Conservation (phyloP, 108 stramenopile genomes). For the Skeletonema potamos region DNA sequence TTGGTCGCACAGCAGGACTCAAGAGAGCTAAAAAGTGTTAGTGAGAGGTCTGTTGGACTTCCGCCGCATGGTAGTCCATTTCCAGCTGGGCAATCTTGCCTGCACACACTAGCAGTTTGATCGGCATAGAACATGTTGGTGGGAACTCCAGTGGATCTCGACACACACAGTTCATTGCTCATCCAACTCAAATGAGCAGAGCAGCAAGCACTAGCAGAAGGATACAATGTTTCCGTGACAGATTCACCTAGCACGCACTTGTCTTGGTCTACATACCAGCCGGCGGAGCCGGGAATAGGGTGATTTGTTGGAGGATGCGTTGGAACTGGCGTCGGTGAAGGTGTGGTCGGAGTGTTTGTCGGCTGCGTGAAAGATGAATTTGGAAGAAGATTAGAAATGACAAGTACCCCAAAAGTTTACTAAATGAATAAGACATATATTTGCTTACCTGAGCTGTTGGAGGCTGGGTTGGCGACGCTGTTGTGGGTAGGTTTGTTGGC, state of each 20-base stretch:
- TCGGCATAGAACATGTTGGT: constrained; percentile 16
- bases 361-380: background rate
- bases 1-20: background rate
- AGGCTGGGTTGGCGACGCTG: background rate
- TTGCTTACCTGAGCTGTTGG: background rate
- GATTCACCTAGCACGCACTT: background rate
- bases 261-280: background rate
- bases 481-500: background rate
- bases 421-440: background rate
- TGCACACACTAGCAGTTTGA: constrained; percentile 6
- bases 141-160: constrained; percentile 6
- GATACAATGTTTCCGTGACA: background rate
- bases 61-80: constrained; percentile 8
- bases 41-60: constrained; percentile 4
- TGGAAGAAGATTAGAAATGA: background rate
- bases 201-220: constrained; percentile 1
- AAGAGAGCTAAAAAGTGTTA: background rate
- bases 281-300: background rate
- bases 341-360: background rate
- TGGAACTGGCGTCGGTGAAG: background rate
- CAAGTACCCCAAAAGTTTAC: background rate
- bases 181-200: background rate
- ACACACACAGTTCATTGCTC: constrained; percentile 7
- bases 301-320: background rate
- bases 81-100: constrained; percentile 1